Conservation (phyloP, 176 grass and related monocot genomes). For the Oryza glumipatula region DNA sequence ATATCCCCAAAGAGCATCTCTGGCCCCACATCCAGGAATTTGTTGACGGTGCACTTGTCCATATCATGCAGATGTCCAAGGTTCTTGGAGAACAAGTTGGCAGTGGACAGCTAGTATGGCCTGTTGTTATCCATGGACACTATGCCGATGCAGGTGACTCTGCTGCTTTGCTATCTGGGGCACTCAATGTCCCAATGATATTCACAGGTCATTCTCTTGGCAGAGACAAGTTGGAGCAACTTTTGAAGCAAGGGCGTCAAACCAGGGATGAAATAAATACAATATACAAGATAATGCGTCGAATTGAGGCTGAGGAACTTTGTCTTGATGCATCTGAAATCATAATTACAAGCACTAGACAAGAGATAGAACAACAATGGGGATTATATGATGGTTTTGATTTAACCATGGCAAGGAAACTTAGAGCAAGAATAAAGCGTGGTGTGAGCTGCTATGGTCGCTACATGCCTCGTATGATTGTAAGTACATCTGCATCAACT, state of each 20-base stretch:
- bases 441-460: constrained; percentile 71
- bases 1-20: constrained; percentile 74
- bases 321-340: constrained; percentile 83
- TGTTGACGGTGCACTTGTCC: constrained; percentile 81
- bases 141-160: constrained; percentile 92
- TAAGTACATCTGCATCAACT: constrained; percentile 51
- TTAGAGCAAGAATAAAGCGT: constrained; percentile 64
- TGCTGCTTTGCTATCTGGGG: constrained; percentile 83
- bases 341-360: constrained; percentile 81
- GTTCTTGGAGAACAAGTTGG: constrained; percentile 85
- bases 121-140: constrained; percentile 79
- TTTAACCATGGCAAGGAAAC: constrained; percentile 61
- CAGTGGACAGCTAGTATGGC: constrained; percentile 68
- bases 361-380: constrained; percentile 92
- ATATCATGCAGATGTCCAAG: constrained; percentile 77
- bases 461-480: constrained; percentile 80
- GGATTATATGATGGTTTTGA: constrained; percentile 88
- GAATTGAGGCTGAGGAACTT: constrained; percentile 88
- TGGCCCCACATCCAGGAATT: constrained; percentile 93
- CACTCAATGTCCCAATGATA: constrained; percentile 87
- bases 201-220: constrained; percentile 91
- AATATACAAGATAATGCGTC: constrained; percentile 84
- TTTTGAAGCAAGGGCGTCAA: constrained; percentile 83
- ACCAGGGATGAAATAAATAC: constrained; percentile 76
- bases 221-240: constrained; percentile 84